Evolutionary conservation across 2,329 filamentous ascomycete genomes (phyloP).

Genomic region (Fusarium fujikuroi): DNA sequence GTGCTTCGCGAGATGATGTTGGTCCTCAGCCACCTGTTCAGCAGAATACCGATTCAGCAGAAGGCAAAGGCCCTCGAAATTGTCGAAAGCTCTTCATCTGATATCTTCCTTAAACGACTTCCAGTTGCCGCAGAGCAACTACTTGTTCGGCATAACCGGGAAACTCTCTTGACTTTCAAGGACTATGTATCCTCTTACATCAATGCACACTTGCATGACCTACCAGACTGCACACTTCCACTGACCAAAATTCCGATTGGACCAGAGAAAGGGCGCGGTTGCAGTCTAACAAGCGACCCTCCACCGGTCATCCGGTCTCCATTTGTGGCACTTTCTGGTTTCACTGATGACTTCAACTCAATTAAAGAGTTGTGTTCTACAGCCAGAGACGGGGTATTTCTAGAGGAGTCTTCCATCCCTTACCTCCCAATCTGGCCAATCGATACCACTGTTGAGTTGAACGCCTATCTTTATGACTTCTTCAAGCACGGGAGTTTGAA

Average conservation of each 20-base stretch:
- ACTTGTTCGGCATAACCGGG: slow-evolving; percentile 70
- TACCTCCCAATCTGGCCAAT: slow-evolving; percentile 71
- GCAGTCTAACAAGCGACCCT: not conserved
- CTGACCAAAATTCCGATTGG: slow-evolving; percentile 63
- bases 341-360: slow-evolving; percentile 70
- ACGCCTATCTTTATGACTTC: slow-evolving; percentile 80
- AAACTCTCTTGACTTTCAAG: slow-evolving; percentile 73
- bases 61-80: slow-evolving; percentile 54
- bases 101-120: slow-evolving; percentile 72
- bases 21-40: slow-evolving; percentile 77
- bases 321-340: slow-evolving; percentile 78
- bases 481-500: slow-evolving; percentile 76
- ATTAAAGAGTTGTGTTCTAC: slow-evolving; percentile 75
- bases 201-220: slow-evolving; percentile 62
- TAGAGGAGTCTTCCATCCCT: slow-evolving; percentile 79
- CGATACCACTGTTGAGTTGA: slow-evolving; percentile 62
- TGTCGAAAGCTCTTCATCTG: slow-evolving; percentile 64
- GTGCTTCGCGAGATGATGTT: slow-evolving; percentile 69
- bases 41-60: slow-evolving; percentile 62
- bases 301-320: slow-evolving; percentile 68
- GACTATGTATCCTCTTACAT: slow-evolving; percentile 77
- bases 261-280: slow-evolving; percentile 29
- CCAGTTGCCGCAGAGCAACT: slow-evolving; percentile 66
- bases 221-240: slow-evolving; percentile 66
- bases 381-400: slow-evolving; percentile 74